These are phyloP conservation scores for Cladosporium austrohemisphaericum DNA, from an alignment of 2,329 filamentous ascomycete genomes.

Conservation along the genomic window DNA sequence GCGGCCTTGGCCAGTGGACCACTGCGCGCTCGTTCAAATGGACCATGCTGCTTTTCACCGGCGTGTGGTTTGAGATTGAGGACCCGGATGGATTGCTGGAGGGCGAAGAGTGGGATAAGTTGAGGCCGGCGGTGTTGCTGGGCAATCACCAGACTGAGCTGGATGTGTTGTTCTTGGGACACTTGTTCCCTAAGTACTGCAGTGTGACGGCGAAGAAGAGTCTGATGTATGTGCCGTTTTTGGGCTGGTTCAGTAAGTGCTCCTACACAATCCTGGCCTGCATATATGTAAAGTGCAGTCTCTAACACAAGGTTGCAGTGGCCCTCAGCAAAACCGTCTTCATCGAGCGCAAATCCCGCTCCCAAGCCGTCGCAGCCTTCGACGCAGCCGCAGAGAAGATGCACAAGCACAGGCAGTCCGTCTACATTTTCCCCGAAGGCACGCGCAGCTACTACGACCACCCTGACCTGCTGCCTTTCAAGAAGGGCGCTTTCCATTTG, in stretches of 20 bases:
- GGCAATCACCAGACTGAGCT: constrained; percentile 93
- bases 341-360: constrained; percentile 84
- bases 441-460: constrained; percentile 85
- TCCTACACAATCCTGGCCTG: too few relatives aligned
- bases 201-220: constrained; percentile 89
- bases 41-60: constrained; percentile 69
- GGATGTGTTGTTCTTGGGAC: constrained; percentile 86
- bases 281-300: neutral
- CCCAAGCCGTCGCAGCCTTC: constrained; percentile 81
- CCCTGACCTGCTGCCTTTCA: constrained; percentile 85
- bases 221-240: constrained; percentile 72
- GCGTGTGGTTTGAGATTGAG: constrained; percentile 70
- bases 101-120: constrained; percentile 36
- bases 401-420: constrained; percentile 59
- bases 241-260: constrained; percentile 80
- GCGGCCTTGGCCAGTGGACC: constrained; percentile 80
- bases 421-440: constrained; percentile 88
- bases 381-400: constrained; percentile 79
- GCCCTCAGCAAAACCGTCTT: constrained; percentile 83
- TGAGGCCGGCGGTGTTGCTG: constrained; percentile 81
- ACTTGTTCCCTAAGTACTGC: constrained; percentile 86
- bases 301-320: constrained; percentile 43
- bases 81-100: constrained; percentile 58
- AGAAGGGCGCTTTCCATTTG: constrained; percentile 97
- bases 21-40: constrained; percentile 75